A percentile compares a stretch with the other conserved stretches of the same genome.
These are phyloP conservation scores for Teunomyces gatunensis DNA, from an alignment of 805 yeast genomes.

Conservation along the genomic window DNA sequence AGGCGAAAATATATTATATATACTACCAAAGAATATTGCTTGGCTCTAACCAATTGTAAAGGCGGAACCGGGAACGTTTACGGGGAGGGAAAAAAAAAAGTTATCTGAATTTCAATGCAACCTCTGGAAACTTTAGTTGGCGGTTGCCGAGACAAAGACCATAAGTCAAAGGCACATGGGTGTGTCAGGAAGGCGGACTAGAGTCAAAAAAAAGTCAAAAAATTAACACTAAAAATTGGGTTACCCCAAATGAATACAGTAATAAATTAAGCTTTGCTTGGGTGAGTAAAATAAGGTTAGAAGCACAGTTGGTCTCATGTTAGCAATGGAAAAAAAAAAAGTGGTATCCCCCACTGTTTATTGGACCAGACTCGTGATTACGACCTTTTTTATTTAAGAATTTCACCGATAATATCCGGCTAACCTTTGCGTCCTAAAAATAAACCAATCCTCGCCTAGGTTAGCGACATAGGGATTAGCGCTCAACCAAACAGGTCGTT, in stretches of 20 bases:
- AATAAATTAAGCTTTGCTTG: too few species aligned
- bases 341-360: not conserved
- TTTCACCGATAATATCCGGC: not conserved
- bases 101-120: not conserved
- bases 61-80: not conserved
- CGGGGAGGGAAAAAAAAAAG: not conserved
- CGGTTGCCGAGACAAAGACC: too few species aligned
- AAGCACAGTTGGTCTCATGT: not conserved
- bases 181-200: too few species aligned
- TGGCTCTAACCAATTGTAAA: not conserved
- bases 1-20: not conserved
- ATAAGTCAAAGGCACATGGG: too few species aligned
- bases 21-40: not conserved
- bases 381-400: not conserved
- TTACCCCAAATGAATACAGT: too few species aligned
- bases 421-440: not conserved
- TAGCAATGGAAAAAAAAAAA: not conserved
- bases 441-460: not conserved
- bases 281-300: not conserved
- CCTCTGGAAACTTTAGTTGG: too few species aligned
- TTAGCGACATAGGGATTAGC: too few species aligned
- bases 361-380: not conserved
- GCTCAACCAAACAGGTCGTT: not conserved
- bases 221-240: too few species aligned
- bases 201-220: too few species aligned